Base-by-base conservation (phyloP, 108 stramenopile genomes). In the Cyclotella choctawhatcheeana region DNA sequence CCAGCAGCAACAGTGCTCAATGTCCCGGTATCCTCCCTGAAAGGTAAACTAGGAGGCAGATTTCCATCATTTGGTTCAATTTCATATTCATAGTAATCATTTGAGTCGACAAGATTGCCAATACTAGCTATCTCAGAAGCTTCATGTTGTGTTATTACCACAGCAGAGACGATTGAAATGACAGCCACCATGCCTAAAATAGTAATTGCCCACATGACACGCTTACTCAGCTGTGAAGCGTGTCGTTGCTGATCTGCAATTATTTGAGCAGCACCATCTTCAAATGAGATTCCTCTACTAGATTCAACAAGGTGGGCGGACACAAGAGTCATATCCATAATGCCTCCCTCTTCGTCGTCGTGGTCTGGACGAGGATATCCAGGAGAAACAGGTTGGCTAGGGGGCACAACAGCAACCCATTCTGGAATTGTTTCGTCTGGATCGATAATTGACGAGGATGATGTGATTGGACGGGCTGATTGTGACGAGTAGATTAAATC, bases 291-390 rank as follows among this genome's bases (percentile, higher is more conserved):
- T 10, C 24, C 37, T 6, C 37, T 12, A 40, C 6, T 18, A 52
- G 51, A 52, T 22, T 52, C 20, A 22, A 52, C 51, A 52, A 52
- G n/a, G 24, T 52, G 51, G 22, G 51, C 51, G 24, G 51, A 52
- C 1, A 52, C 51, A 52, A 52, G 51, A 22, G 51, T 52, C 51
- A 52, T 52, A 22, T 52, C 51, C 51, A 52, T 52, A n/a, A 52
- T 52, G 20, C 51, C 51, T 22, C 24, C 22, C 21, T 52, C 51
- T 5, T 52, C 20, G 51, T 52, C 51, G n/a, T 52, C 51, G 1
- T 22, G 1, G 4, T 18, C 21, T 22, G n/a, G 51, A 22, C 10
- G 0, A 10, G 24, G n/a, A n/a, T n/a, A 2, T 22, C 24, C 51
- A 1, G 21, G n/a, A 52, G 51, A 52, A 22, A 52, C 51, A 52